These are phyloP conservation scores for Quaeritorhiza haematococci DNA, from an alignment of 371 early-diverging fungal species.

Conservation along the genomic window DNA sequence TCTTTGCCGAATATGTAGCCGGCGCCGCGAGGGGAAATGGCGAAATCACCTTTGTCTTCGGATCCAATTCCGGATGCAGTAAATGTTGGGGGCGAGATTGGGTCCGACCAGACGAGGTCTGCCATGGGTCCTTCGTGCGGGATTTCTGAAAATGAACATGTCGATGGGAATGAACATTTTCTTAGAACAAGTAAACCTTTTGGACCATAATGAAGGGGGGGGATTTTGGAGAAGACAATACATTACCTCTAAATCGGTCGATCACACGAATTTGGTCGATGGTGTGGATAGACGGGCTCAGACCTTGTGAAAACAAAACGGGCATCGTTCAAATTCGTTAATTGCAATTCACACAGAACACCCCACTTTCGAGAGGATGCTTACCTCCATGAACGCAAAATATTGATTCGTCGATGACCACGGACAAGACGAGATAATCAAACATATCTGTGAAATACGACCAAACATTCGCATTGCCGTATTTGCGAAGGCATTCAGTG, in stretches of 20 bases:
- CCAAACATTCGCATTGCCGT: slow-evolving; percentile 85
- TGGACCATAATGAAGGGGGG: too few relatives aligned
- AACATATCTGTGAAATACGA: slow-evolving; percentile 91
- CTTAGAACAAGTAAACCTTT: background rate
- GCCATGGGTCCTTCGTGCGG: slow-evolving; percentile 98
- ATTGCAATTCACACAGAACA: too few relatives aligned
- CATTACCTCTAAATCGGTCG: slow-evolving; percentile 79
- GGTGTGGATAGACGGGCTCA: slow-evolving; percentile 86
- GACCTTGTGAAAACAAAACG: slow-evolving; percentile 47
- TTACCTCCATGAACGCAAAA: slow-evolving; percentile 96
- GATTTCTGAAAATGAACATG: slow-evolving; percentile 60
- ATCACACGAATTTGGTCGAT: slow-evolving; percentile 89
- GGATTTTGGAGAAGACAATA: too few relatives aligned
- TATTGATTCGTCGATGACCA: slow-evolving; percentile 85
- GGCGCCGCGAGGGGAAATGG: slow-evolving; percentile 87
- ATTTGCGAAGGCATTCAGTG: slow-evolving; percentile 91
- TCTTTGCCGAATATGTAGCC: slow-evolving; percentile 89
- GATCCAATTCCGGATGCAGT: slow-evolving; percentile 19
- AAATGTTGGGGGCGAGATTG: slow-evolving; percentile 44
- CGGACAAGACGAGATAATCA: slow-evolving; percentile 86
- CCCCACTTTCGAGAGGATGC: too few relatives aligned
- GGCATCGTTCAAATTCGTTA: too few relatives aligned
- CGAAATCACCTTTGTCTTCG: slow-evolving; percentile 70
- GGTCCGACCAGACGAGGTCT: slow-evolving; percentile 98
- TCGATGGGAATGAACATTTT: slow-evolving; percentile 5